A percentile compares a stretch with the other conserved stretches of the same genome.
These are phyloP conservation scores for Ogataea methanolica DNA, from an alignment of 805 yeast genomes.

Conservation along the genomic window DNA sequence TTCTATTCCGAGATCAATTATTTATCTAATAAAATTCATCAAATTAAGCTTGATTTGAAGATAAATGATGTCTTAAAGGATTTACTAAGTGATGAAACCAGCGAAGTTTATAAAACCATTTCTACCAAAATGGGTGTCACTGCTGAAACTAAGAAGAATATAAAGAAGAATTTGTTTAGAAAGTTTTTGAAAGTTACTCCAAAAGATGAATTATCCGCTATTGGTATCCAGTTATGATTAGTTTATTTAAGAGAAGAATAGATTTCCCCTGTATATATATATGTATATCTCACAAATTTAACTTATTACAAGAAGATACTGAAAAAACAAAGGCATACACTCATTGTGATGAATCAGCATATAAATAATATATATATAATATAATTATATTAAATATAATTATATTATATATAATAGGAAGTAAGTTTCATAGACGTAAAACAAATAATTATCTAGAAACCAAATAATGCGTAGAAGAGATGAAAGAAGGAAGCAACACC, in stretches of 20 bases:
- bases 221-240: conserved; percentile 21
- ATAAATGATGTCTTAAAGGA: conserved; percentile 12
- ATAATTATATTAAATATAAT: too few species aligned
- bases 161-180: conserved; percentile 68
- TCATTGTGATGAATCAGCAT: too few species aligned
- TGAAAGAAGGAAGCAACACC: background rate
- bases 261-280: conserved; percentile 1
- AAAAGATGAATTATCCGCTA: conserved; percentile 20
- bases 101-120: conserved; percentile 34
- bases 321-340: too few species aligned
- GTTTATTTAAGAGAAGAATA: background rate
- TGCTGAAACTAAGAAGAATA: conserved; percentile 44
- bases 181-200: conserved; percentile 40
- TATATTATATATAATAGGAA: too few species aligned
- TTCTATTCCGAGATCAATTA: conserved; percentile 24
- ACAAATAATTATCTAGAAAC: too few species aligned
- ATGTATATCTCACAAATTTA: background rate
- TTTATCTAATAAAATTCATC: conserved; percentile 19
- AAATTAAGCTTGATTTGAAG: conserved; percentile 16
- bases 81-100: conserved; percentile 25
- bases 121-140: conserved; percentile 31
- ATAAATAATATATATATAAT: too few species aligned
- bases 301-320: too few species aligned
- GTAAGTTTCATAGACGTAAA: too few species aligned
- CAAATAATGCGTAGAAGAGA: too few species aligned